Base-by-base conservation (phyloP, 2,329 filamentous ascomycete species). In the Scedosporium minutisporum region DNA sequence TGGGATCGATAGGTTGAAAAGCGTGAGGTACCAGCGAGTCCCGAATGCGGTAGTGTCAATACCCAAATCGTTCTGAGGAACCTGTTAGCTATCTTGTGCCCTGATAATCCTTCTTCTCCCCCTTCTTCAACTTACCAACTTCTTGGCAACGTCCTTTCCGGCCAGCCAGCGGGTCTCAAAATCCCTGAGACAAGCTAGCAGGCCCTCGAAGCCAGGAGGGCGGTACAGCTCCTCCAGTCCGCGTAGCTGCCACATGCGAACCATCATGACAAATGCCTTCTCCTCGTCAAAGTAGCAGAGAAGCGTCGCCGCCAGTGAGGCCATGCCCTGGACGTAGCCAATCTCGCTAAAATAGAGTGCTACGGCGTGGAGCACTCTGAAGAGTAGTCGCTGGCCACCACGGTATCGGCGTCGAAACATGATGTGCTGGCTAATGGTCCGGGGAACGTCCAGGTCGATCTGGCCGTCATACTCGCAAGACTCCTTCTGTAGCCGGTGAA, bases 281-380 rank as follows among this genome's bases (percentile, higher is more conserved):
- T 97, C 95, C 74, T 99, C 95, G 67, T 97, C 93, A 73, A 93
- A 99, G 73, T 99, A 99, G 72, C 93, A 96, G 6, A 99, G 84
- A 21, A 99, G 79, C 0, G 95, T 97, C 1, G 93, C 93, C 1
- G 91, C 93, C 46, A 97, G 79, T 23, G 92, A 90, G 16, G 93
- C 95, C 95, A 99, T 99, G 62, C 95, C 95, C 75, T 99, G 95
- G 0, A 97, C 95, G 73, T 99, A 99, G 29, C 95, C 95, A 5
- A 90, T 95, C 25, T 90, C 88, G 0, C 91, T 90, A 66, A 93
- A 93, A 73, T 97, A 96, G 10, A 99, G 82, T 18, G 92, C 93
- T 71, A 97, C 85, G 55, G 91, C 89, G 72, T 97, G 95, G 29
- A 99, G 81, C 2, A 97, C 92, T 60, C 95, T 86, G 75, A 99